Conservation (phyloP, 2,329 filamentous ascomycete species). For the Didymella keratinophila region DNA sequence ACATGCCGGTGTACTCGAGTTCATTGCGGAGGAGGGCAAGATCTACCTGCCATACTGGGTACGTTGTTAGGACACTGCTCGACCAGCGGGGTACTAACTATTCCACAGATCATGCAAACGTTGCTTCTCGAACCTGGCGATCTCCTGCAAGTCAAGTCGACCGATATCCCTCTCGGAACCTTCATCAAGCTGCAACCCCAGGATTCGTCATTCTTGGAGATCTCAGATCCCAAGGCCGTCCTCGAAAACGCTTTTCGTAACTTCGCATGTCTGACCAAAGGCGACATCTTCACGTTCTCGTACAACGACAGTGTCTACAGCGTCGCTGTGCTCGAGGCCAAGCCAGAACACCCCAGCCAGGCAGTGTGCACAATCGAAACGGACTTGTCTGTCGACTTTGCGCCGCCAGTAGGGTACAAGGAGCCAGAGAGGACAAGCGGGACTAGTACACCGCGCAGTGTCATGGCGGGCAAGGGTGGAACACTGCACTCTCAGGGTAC, state of each 20-base stretch:
- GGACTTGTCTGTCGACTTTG: conserved; percentile 95
- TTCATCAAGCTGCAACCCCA: conserved; percentile 98
- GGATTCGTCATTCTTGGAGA: conserved; percentile 91
- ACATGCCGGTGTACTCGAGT: conserved; percentile 94
- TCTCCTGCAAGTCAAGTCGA: conserved; percentile 93
- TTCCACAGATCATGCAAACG: conserved; percentile 85
- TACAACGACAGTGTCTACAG: conserved; percentile 96
- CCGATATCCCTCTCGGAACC: conserved; percentile 85
- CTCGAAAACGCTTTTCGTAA: conserved; percentile 96
- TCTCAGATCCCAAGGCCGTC: conserved; percentile 95
- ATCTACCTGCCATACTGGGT: conserved; percentile 97
- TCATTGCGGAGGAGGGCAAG: conserved; percentile 95
- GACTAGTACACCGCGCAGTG: conserved; percentile 83
- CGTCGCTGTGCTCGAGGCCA: conserved; percentile 91
- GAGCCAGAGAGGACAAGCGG: conserved; percentile 81
- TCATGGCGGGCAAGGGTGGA: conserved; percentile 71
- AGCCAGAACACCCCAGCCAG: conserved; percentile 83
- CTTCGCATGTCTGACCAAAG: conserved; percentile 91
- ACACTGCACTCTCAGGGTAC: conserved; percentile 83
- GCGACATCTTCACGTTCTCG: conserved; percentile 93
- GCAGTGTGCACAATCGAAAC: conserved; percentile 94
- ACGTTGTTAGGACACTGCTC: conserved; percentile 29
- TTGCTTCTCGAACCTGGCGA: conserved; percentile 90
- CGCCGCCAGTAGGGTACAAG: conserved; percentile 90
- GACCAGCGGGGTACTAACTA: conserved; percentile 21